Evolutionary conservation across 345 rosid genomes (phyloP).

Genomic region (Cochlearia excelsa): DNA sequence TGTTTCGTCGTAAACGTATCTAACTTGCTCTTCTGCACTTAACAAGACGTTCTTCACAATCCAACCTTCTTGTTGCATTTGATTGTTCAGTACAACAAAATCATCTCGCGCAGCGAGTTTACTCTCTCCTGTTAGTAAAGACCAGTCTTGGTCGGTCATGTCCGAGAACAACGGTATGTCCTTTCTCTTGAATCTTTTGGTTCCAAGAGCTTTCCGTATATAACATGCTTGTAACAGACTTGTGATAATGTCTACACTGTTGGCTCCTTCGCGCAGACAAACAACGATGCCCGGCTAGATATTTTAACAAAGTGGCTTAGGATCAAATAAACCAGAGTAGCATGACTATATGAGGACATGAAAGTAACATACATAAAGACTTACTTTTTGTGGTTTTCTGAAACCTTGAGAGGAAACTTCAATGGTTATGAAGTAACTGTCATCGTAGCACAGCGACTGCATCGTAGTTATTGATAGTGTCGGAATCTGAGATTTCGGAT

Average conservation of each 20-base stretch:
- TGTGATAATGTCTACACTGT: conserved; percentile 25
- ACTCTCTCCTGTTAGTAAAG: conserved; percentile 12
- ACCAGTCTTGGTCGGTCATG: conserved; percentile 21
- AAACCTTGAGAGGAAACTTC: conserved; percentile 21
- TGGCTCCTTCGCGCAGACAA: conserved; percentile 33
- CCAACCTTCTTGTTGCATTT: conserved; percentile 66
- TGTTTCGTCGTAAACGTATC: conserved; percentile 49
- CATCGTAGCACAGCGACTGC: conserved; percentile 32
- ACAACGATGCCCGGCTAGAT: conserved; percentile 18
- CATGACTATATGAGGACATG: background rate
- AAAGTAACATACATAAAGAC: conserved; percentile 3
- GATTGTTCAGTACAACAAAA: conserved; percentile 37
- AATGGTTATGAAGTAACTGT: conserved; percentile 27
- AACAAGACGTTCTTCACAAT: conserved; percentile 58
- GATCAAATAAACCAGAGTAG: conserved; percentile 17
- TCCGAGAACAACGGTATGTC: conserved; percentile 1
- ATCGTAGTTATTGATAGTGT: conserved; percentile 12
- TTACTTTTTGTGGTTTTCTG: conserved; percentile 19
- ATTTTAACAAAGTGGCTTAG: background rate
- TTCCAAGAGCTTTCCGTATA: conserved; percentile 26
- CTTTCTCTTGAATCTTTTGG: background rate
- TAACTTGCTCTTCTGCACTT: conserved; percentile 52
- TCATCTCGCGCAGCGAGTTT: conserved; percentile 18
- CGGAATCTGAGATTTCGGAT: conserved; percentile 30
- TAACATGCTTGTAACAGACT: conserved; percentile 33